These are phyloP conservation scores for Eimeria falciformis DNA, from an alignment of 169 alveolate species.

Conservation along the genomic window DNA sequence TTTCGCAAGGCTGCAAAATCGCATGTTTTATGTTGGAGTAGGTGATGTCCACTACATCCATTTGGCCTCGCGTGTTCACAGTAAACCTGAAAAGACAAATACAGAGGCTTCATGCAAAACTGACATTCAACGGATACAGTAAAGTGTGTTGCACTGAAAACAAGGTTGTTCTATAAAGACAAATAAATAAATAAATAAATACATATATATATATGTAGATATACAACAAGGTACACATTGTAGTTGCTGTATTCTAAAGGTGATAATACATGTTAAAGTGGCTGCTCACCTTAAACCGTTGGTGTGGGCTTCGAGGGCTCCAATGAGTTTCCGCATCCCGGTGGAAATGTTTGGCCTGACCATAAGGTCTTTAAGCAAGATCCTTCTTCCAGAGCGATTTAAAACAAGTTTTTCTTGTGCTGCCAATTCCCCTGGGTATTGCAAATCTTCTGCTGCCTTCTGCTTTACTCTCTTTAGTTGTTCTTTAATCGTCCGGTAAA, in stretches of 20 bases:
- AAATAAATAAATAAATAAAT: too few species aligned
- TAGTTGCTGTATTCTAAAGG: too few species aligned
- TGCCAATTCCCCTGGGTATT: conserved; percentile 89
- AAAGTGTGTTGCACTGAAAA: not conserved
- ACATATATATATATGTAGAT: too few species aligned
- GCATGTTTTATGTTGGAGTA: conserved; percentile 96
- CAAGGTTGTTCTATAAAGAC: too few species aligned
- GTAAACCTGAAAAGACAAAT: not conserved
- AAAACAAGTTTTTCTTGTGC: conserved; percentile 93
- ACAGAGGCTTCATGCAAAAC: not conserved
- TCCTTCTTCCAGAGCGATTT: conserved; percentile 87
- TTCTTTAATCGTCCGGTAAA: conserved; percentile 94
- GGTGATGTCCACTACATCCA: conserved; percentile 92
- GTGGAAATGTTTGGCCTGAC: conserved; percentile 87
- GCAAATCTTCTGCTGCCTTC: conserved; percentile 93
- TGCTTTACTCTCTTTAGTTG: conserved; percentile 94
- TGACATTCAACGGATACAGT: not conserved
- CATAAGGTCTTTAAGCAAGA: conserved; percentile 87
- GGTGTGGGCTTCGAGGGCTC: conserved; percentile 96
- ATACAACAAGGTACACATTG: too few species aligned
- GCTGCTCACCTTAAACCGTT: conserved; percentile 94
- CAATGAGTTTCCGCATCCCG: conserved; percentile 83
- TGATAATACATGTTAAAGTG: too few species aligned
- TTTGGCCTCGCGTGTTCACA: conserved; percentile 66
- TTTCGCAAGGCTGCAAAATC: conserved; percentile 97